A percentile compares a stretch with the other conserved stretches of the same genome.
Evolutionary conservation across 441 rosid genomes (phyloP).

Genomic region (Croton setiger): DNA sequence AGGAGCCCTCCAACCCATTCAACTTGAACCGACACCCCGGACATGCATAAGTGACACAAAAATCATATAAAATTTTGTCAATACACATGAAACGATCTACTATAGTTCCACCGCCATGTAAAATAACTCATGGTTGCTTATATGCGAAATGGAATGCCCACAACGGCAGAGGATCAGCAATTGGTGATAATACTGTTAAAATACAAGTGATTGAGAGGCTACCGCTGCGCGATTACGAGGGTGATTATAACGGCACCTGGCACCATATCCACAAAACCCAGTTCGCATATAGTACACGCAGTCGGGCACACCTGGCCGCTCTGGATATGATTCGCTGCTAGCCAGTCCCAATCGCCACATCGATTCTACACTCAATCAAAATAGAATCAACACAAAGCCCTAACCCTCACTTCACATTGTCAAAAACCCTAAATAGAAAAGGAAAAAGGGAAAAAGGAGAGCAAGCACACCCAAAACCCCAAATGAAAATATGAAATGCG

Average conservation of each 20-base stretch:
- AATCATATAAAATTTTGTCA: background rate
- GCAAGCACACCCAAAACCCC: background rate
- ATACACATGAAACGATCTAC: background rate
- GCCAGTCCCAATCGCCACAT: conserved; percentile 71
- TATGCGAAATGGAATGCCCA: background rate
- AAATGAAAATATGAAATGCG: conserved; percentile 22
- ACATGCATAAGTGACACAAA: background rate
- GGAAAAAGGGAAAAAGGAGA: background rate
- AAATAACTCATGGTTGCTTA: background rate
- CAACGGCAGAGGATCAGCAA: background rate
- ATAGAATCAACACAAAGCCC: conserved; percentile 22
- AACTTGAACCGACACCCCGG: background rate
- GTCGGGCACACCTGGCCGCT: conserved; percentile 71
- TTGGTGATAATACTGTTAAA: conserved; percentile 7
- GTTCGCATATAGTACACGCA: conserved; percentile 94
- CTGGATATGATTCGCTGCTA: conserved; percentile 59
- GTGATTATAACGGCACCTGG: conserved; percentile 87
- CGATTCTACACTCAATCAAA: conserved; percentile 42
- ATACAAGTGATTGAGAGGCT: conserved; percentile 16
- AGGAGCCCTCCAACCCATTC: background rate
- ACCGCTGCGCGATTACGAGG: conserved; percentile 90
- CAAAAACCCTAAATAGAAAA: conserved; percentile 43
- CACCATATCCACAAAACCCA: conserved; percentile 76
- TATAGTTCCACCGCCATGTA: too few species aligned
- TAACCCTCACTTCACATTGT: conserved; percentile 26